These are phyloP conservation scores for Pythium periplocum DNA, from an alignment of 352 stramenopile genomes.

Conservation along the genomic window DNA sequence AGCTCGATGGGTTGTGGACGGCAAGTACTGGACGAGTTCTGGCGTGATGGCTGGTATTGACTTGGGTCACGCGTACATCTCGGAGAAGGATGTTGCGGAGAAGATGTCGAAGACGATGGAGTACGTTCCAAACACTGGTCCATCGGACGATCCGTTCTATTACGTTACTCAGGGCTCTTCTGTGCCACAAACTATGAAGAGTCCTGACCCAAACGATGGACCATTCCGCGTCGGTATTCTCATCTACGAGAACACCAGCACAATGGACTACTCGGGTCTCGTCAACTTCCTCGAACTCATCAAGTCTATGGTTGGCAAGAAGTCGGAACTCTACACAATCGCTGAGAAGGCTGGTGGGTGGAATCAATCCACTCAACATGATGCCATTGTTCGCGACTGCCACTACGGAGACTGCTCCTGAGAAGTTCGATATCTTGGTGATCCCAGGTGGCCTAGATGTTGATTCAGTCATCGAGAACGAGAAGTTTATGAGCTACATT, in stretches of 20 bases:
- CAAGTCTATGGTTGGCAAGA: slow-evolving; percentile 25
- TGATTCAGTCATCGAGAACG: slow-evolving; percentile 13
- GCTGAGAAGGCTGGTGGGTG: slow-evolving; percentile 19
- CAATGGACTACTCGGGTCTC: slow-evolving; percentile 54
- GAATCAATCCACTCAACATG: slow-evolving; percentile 18
- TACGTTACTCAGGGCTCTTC: too few species aligned
- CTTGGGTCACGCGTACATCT: slow-evolving; percentile 52
- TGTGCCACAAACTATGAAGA: neutral
- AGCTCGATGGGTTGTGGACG: slow-evolving; percentile 56
- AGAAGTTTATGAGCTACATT: slow-evolving; percentile 36
- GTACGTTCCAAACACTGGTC: slow-evolving; percentile 28
- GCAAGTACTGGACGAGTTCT: slow-evolving; percentile 51
- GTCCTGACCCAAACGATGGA: neutral
- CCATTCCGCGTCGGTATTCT: slow-evolving; percentile 42
- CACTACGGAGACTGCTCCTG: slow-evolving; percentile 19
- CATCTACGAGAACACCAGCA: slow-evolving; percentile 51
- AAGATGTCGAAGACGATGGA: slow-evolving; percentile 36
- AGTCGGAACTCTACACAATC: slow-evolving; percentile 50
- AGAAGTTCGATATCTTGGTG: slow-evolving; percentile 38
- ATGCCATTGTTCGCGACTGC: slow-evolving; percentile 33
- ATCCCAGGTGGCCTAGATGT: slow-evolving; percentile 36
- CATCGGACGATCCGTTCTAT: slow-evolving; percentile 38
- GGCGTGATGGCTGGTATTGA: slow-evolving; percentile 60
- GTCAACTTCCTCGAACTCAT: slow-evolving; percentile 60
- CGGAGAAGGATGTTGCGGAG: slow-evolving; percentile 11